A percentile compares a stretch with the other conserved stretches of the same genome.
These are phyloP conservation scores for Teratosphaeria gauchensis DNA, from an alignment of 2,329 filamentous ascomycete genomes.

Conservation along the genomic window DNA sequence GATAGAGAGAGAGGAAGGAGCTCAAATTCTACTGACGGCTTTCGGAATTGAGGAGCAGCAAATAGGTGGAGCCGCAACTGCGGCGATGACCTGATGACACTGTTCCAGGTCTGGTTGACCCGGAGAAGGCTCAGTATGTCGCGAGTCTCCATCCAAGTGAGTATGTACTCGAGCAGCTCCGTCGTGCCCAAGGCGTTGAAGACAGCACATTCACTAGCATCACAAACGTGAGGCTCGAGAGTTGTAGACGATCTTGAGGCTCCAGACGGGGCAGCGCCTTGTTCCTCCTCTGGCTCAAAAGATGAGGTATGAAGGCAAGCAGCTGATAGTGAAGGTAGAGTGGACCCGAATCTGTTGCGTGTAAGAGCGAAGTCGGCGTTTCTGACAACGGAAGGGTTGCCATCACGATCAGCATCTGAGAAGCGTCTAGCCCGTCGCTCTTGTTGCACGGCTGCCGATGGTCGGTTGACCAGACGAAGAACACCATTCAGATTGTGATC, in stretches of 20 bases:
- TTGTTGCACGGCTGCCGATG: not conserved
- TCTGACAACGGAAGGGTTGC: not conserved
- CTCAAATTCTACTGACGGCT: conserved; percentile 11
- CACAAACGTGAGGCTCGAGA: conserved; percentile 5
- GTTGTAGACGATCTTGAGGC: not conserved
- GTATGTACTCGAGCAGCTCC: conserved; percentile 17
- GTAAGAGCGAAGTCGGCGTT: not conserved
- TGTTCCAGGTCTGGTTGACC: conserved; percentile 12
- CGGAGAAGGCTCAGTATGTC: conserved; percentile 11
- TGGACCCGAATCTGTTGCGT: not conserved
- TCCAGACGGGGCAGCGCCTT: not conserved
- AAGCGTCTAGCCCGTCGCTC: not conserved
- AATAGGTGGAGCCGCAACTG: conserved; percentile 17
- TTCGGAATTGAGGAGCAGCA: conserved; percentile 12
- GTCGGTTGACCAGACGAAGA: not conserved
- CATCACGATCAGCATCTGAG: conserved; percentile 1
- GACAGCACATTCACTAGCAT: conserved; percentile 10
- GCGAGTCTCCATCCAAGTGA: conserved; percentile 11
- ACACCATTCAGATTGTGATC: not conserved
- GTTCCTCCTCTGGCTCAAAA: not conserved
- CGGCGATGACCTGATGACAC: conserved; percentile 12
- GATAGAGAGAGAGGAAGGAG: conserved; percentile 14
- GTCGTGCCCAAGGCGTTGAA: conserved; percentile 13
- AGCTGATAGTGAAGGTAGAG: not conserved
- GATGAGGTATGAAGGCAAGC: not conserved